Evolutionary conservation across 2,329 filamentous ascomycete genomes (phyloP), one percentile per base, ranked within the genome.

Genomic region (Bertia moriformis): DNA sequence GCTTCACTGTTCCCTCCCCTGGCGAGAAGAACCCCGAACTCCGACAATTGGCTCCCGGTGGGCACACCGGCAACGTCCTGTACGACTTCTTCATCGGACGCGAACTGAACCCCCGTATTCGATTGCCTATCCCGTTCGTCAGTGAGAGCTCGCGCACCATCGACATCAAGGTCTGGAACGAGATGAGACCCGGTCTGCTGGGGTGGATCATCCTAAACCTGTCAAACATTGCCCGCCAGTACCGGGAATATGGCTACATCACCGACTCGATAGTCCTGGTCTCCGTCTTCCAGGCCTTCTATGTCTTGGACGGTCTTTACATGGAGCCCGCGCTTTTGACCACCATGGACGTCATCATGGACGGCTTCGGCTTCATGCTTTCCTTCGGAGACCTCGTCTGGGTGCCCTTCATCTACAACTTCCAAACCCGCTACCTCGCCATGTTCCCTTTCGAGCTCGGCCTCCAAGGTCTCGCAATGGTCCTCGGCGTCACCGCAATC

Each of bases 31-130:
- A 93, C 55, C 65, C 70, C 12, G 69, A 80, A 37, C 65, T 72
- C 44, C 83, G 88, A 30, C 79, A 91, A 55, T 70, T 96, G 4
- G 88, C 88, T 0, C 73, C 75, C 1, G 87, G 88, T 33, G 88
- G 87, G 14, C 73, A 83, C 52, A 78, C 76, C 1, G 88, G 87
- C 42, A 95, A 93, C 58, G 63, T 86, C 45, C 60, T 95, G 27
- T 95, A 96, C 57, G 89, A 96, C 60, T 96, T 86, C 77, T 96
- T 87, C 62, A 95, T 96, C 46, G 89, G 89, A 15, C 83, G 89
- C 19, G 89, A 96, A 59, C 76, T 96, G 43, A 96, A 96, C 61
- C 89, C 89, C 3, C 84, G 88, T 38, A 59, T 93, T 43, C 74
- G 69, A 0, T 62, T 94, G 18, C 87, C 87, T 2, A 35, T 35